Evolutionary conservation across 768 basidiomycete species (phyloP), one percentile per base, ranked within the genome.

Genomic region (Myochromella boudieri): DNA sequence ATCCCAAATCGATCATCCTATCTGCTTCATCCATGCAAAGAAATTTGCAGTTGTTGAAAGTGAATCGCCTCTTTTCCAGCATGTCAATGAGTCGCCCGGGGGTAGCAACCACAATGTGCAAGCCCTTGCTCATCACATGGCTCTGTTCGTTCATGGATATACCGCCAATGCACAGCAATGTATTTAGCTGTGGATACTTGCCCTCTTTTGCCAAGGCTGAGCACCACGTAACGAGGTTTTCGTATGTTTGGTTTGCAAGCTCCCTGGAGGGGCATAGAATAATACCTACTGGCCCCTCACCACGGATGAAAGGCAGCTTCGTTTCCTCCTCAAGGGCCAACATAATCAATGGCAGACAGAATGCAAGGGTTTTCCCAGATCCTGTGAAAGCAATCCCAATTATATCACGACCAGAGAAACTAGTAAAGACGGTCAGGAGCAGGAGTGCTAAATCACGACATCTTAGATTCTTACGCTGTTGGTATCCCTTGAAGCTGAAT

Each of bases 311-410:
- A 0, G 95, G 89, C 27, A 98, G 68, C 54, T 90, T 93, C 48
- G 74, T 76, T 67, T 98, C 97, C 64, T 95, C 93, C 70, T 98
- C 95, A 12, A 95, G 75, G 1, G 94, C 88, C 55, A 90, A 74
- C 97, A 99, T 98, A 55, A 98, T 94, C 20, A 97, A 74, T 2
- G 97, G 97, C n/a, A 99, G 73, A 54, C 93, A 95, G 69, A 99
- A 99, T 0, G 95, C 87, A n/a, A 99, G 81, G 0, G 97, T 99
- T 70, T 99, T 99, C 12, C 97, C 97, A 0, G 95, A 98, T 29
- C 97, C 97, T 20, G 97, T 99, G 69, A 98, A 98, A 3, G 97
- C 97, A 54, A 99, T 98, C 15, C 97, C 97, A 53, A 98, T 99
- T 71, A 98, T 87, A 64, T 99, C 97, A 52, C 97, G 83, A 29